phyloP scores from a whole-genome alignment of 176 grass and related monocot genomes.

The Oryza brachyantha region DNA sequence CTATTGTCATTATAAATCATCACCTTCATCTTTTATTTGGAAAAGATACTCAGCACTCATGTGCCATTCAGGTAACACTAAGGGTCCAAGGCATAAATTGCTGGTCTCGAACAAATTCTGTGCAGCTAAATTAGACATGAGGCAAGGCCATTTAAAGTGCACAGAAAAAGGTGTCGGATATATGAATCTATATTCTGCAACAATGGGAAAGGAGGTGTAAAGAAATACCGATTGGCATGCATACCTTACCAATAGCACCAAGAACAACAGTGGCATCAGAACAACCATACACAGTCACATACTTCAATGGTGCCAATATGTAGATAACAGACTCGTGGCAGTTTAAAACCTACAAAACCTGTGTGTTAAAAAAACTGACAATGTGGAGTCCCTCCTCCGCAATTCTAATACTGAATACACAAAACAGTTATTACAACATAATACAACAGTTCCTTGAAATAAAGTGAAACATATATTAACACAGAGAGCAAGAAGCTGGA shows the following conservation, averaged over 20 bases:
- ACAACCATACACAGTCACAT: slow-evolving; percentile 92
- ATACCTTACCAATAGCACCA: slow-evolving; percentile 97
- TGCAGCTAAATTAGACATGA: background rate
- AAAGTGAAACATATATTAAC: slow-evolving; percentile 16
- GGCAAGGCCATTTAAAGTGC: background rate
- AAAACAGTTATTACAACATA: slow-evolving; percentile 3
- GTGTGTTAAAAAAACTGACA: background rate
- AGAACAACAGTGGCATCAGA: slow-evolving; percentile 91
- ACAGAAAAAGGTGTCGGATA: background rate
- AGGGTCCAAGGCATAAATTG: background rate
- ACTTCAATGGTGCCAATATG: slow-evolving; percentile 93
- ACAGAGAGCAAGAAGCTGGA: background rate
- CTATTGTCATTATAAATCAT: slow-evolving; percentile 2
- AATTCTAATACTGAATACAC: slow-evolving; percentile 9
- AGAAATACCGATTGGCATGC: background rate
- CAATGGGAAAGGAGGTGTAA: background rate
- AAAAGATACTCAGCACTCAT: background rate
- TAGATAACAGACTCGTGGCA: slow-evolving; percentile 98
- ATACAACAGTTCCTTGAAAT: background rate
- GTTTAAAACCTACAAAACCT: slow-evolving; percentile 78
- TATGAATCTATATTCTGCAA: background rate
- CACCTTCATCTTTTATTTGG: background rate
- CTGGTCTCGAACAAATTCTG: background rate
- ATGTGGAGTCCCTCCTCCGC: background rate
- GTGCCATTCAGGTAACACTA: slow-evolving; percentile 9